phyloP scores from a whole-genome alignment of 352 stramenopile genomes.

The Phytopythium oedochilum region DNA sequence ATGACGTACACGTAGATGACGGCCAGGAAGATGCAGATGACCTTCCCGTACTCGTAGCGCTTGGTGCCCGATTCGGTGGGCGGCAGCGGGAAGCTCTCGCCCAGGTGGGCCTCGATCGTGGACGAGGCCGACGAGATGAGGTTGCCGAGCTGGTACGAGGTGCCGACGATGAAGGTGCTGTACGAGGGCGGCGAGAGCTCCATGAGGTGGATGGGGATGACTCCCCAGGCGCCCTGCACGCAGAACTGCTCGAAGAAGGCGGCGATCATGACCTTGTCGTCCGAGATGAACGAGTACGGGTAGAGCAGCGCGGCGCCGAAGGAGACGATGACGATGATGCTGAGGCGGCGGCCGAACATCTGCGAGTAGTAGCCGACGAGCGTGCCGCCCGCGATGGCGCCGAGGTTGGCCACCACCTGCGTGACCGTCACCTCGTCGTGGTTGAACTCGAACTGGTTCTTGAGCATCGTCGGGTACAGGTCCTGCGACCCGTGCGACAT shows the following conservation, averaged over 20 bases:
- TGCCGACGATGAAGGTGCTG: constrained; percentile 40
- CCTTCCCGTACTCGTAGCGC: constrained; percentile 47
- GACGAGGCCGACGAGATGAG: constrained; percentile 46
- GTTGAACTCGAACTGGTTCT: constrained; percentile 42
- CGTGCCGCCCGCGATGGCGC: constrained; percentile 40
- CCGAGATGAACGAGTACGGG: constrained; percentile 34
- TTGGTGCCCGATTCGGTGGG: constrained; percentile 14
- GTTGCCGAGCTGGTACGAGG: constrained; percentile 51
- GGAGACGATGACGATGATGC: constrained; percentile 30
- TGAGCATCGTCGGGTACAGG: constrained; percentile 46
- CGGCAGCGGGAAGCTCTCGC: constrained; percentile 37
- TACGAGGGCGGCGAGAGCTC: constrained; percentile 50
- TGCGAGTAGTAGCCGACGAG: constrained; percentile 56
- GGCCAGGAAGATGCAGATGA: constrained; percentile 40
- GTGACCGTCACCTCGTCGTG: constrained; percentile 39
- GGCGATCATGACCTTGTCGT: constrained; percentile 19
- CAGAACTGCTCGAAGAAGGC: constrained; percentile 48
- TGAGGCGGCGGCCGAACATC: constrained; percentile 36
- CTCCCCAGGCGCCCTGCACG: constrained; percentile 47
- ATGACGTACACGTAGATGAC: constrained; percentile 48
- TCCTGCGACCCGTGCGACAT: constrained; percentile 42
- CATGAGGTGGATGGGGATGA: constrained; percentile 56
- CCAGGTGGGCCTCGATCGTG: constrained; percentile 43
- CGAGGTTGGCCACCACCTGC: constrained; percentile 42
- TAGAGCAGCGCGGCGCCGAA: constrained; percentile 33